A percentile compares a stretch with the other conserved stretches of the same genome.
Conservation (phyloP, 345 rosid species). For the Zanthoxylum bungeanum region DNA sequence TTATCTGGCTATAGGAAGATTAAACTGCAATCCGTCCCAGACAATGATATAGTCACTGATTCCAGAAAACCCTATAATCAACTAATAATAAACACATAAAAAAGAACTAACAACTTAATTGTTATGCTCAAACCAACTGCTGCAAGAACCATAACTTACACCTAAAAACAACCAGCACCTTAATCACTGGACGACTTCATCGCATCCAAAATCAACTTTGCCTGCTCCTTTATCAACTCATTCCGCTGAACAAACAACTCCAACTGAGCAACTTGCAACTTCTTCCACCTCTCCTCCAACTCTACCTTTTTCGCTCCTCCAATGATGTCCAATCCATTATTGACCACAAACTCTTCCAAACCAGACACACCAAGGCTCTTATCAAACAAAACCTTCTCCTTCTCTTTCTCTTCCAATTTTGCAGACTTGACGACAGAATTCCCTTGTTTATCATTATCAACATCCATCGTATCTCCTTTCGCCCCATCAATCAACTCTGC, state of each 20-base stretch:
- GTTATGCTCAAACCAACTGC: constrained; percentile 1
- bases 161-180: background rate
- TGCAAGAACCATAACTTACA: background rate
- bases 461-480: constrained; percentile 8
- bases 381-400: constrained; percentile 9
- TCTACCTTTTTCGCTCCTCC: constrained; percentile 30
- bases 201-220: constrained; percentile 31
- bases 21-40: background rate
- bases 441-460: constrained; percentile 1
- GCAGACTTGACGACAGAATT: background rate
- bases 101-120: background rate
- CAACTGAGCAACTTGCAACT: constrained; percentile 28
- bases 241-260: constrained; percentile 34
- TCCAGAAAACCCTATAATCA: background rate
- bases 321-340: constrained; percentile 21
- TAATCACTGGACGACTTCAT: constrained; percentile 7
- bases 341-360: constrained; percentile 28
- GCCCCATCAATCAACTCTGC: background rate
- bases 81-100: background rate
- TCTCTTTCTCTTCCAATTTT: background rate
- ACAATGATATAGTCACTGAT: background rate
- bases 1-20: background rate
- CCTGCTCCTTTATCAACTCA: constrained; percentile 21
- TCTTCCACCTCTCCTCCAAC: constrained; percentile 35
- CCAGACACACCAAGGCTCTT: constrained; percentile 12